Conservation (phyloP, 805 yeast genomes). For the Nakazawaea siamensis region DNA sequence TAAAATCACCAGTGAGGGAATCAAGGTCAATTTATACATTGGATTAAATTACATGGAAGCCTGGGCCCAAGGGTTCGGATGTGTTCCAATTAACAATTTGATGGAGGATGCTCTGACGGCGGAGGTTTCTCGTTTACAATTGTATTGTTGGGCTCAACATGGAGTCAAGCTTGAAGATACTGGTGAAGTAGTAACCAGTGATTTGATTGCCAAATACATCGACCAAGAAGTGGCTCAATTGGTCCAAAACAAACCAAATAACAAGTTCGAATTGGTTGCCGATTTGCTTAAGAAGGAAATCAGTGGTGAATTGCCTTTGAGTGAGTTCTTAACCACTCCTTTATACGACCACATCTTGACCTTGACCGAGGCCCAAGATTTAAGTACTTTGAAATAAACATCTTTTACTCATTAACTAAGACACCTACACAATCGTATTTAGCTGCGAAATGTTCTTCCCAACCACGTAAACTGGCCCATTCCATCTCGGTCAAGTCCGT, state of each 20-base stretch:
- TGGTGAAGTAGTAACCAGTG: slow-evolving; percentile 50
- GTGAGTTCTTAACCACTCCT: slow-evolving; percentile 71
- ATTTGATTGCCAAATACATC: slow-evolving; percentile 46
- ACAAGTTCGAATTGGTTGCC: slow-evolving; percentile 64
- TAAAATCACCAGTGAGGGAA: slow-evolving; percentile 61
- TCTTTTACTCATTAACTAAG: slow-evolving; percentile 33
- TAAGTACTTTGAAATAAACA: slow-evolving; percentile 18
- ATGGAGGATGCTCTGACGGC: slow-evolving; percentile 93
- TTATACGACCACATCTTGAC: slow-evolving; percentile 68
- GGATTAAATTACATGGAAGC: slow-evolving; percentile 80
- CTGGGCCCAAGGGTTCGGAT: slow-evolving; percentile 78
- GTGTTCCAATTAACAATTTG: slow-evolving; percentile 77
- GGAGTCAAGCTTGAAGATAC: slow-evolving; percentile 51
- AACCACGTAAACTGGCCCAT: slow-evolving; percentile 59
- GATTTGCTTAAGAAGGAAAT: slow-evolving; percentile 67
- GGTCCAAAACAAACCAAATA: slow-evolving; percentile 41
- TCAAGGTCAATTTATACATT: slow-evolving; percentile 62
- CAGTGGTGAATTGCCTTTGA: slow-evolving; percentile 54
- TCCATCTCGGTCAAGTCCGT: slow-evolving; percentile 55
- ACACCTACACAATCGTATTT: slow-evolving; percentile 82
- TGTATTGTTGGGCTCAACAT: slow-evolving; percentile 80
- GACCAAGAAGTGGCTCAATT: slow-evolving; percentile 54
- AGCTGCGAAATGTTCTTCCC: slow-evolving; percentile 76
- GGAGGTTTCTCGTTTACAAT: slow-evolving; percentile 76
- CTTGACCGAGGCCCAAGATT: slow-evolving; percentile 23